Conservation (phyloP, 768 basidiomycete species). For the Mrakia frigida region DNA sequence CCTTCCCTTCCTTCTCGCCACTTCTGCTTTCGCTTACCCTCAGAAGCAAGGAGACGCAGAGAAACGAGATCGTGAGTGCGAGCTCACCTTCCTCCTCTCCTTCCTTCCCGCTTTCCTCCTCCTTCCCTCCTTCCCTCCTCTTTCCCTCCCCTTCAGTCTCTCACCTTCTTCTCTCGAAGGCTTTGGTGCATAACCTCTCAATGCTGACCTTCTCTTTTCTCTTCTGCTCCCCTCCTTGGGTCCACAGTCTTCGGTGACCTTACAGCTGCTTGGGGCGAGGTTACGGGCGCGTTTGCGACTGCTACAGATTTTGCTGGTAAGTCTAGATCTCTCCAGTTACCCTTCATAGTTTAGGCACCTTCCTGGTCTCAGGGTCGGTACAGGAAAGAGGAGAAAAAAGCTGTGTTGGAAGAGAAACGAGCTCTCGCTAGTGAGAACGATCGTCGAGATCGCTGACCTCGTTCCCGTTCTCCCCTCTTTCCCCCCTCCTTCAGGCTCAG, state of each 20-base stretch:
- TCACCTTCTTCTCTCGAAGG: no score
- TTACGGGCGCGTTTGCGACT: background rate
- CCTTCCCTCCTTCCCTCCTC: background rate
- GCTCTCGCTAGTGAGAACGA: background rate
- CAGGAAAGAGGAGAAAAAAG: background rate
- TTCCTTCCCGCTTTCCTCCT: background rate
- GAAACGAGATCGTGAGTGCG: no score
- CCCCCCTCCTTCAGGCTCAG: background rate
- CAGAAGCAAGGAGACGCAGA: no score
- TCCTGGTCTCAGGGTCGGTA: no score
- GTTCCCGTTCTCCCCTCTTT: background rate
- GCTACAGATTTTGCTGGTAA: slow-evolving; percentile 4
- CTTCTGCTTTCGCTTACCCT: no score
- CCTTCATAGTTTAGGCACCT: no score
- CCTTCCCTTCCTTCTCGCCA: no score
- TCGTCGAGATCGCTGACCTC: background rate
- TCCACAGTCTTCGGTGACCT: slow-evolving; percentile 9
- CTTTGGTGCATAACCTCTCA: no score
- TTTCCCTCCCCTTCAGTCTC: no score
- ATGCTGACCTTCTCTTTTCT: background rate
- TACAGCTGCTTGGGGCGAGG: background rate
- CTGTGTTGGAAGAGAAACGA: background rate
- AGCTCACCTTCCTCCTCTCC: background rate
- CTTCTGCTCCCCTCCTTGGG: background rate
- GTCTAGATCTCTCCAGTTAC: background rate